Percentiles rank a stretch among this genome's conserved stretches.
Conservation (phyloP, 2,329 filamentous ascomycete species). For the Colletotrichum liriopes region DNA sequence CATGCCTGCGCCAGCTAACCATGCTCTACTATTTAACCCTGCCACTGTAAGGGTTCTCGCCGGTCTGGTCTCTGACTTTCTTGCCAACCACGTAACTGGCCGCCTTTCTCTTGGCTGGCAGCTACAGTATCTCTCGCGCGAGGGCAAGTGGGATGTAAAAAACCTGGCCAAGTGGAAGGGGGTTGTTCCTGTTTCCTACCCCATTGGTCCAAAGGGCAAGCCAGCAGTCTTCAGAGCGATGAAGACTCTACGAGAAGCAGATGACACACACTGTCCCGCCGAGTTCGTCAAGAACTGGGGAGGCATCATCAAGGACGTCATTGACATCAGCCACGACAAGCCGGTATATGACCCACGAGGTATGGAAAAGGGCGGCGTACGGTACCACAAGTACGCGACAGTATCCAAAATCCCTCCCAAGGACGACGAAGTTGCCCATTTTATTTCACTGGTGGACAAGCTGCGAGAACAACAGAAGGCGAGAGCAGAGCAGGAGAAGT, state of each 20-base stretch:
- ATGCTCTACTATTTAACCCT: constrained; percentile 87
- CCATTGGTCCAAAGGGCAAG: constrained; percentile 70
- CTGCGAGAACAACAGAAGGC: constrained; percentile 70
- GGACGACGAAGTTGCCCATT: constrained; percentile 67
- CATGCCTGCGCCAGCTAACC: constrained; percentile 83
- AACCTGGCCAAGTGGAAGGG: constrained; percentile 93
- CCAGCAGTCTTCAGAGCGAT: constrained; percentile 84
- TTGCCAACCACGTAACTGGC: constrained; percentile 80
- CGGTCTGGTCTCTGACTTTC: constrained; percentile 87
- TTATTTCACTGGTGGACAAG: constrained; percentile 71
- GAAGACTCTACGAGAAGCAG: constrained; percentile 93
- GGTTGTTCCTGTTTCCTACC: constrained; percentile 82
- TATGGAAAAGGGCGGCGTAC: constrained; percentile 76
- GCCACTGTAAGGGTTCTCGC: constrained; percentile 82
- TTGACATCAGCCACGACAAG: constrained; percentile 92
- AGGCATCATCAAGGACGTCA: constrained; percentile 78
- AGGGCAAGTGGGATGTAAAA: constrained; percentile 98
- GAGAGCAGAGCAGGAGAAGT: constrained; percentile 60
- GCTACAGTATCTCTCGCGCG: constrained; percentile 87
- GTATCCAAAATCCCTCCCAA: constrained; percentile 91
- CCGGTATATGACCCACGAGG: constrained; percentile 89
- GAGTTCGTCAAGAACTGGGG: constrained; percentile 80
- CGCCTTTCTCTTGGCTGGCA: constrained; percentile 92
- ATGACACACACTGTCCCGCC: constrained; percentile 84
- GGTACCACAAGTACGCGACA: constrained; percentile 90